phyloP scores from a whole-genome alignment of 2,329 filamentous ascomycete species.

The Calonectria pseudoreteaudii region DNA sequence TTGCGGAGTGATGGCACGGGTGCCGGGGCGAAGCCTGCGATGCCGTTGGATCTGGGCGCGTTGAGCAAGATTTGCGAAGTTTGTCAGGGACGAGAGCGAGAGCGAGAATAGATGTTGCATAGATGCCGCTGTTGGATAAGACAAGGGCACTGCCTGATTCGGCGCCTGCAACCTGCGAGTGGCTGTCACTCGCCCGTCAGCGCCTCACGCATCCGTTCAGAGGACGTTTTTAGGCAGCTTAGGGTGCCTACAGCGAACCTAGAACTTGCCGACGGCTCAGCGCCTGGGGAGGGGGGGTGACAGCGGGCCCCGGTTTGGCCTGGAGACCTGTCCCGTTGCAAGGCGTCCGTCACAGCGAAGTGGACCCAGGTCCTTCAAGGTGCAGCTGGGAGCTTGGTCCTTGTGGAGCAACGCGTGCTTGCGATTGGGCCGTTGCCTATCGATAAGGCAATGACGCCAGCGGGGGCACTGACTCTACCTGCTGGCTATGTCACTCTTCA shows the following conservation, averaged over 20 bases:
- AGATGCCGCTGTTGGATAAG: conserved; percentile 13
- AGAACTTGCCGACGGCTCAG: neutral
- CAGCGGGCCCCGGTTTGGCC: neutral
- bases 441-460: conserved; percentile 44
- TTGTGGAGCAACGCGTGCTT: neutral
- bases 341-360: neutral
- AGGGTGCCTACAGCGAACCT: neutral
- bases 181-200: conserved; percentile 10
- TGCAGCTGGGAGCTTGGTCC: conserved; percentile 10
- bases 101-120: conserved; percentile 14
- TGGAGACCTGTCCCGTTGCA: neutral
- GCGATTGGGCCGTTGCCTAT: conserved; percentile 32
- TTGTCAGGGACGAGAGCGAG: neutral
- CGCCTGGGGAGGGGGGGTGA: conserved; percentile 8
- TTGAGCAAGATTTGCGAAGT: neutral
- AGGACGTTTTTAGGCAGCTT: conserved; percentile 18
- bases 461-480: conserved; percentile 24
- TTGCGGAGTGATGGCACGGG: conserved; percentile 13
- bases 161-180: conserved; percentile 7
- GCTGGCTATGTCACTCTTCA: conserved; percentile 26
- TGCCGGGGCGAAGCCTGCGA: neutral
- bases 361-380: neutral
- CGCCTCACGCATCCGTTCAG: conserved; percentile 11
- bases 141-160: conserved; percentile 19
- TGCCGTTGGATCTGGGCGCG: conserved; percentile 1